Percentiles rank a stretch among this genome's conserved stretches.
phyloP scores from a whole-genome alignment of 257 asterid species.

The Salvia miltiorrhiza region DNA sequence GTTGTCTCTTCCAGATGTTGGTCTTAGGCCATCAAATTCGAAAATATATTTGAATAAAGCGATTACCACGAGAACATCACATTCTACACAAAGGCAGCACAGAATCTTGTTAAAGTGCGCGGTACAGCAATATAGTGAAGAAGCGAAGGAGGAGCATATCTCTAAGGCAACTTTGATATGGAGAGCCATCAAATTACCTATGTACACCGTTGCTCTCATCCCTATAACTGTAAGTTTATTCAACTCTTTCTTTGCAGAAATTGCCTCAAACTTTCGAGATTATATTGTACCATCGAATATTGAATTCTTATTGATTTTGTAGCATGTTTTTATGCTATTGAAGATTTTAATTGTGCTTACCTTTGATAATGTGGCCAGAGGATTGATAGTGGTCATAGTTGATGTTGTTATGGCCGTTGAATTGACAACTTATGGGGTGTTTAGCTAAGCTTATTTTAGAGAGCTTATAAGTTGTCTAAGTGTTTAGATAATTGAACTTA shows the following conservation, averaged over 20 bases:
- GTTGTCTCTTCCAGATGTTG: slow-evolving; percentile 21
- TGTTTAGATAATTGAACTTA: too few species aligned
- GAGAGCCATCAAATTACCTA: slow-evolving; percentile 87
- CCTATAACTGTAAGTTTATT: slow-evolving; percentile 66
- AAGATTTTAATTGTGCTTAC: background rate
- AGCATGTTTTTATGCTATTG: too few species aligned
- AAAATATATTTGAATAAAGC: slow-evolving; percentile 10
- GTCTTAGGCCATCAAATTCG: slow-evolving; percentile 16
- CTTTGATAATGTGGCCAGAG: background rate
- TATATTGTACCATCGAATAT: background rate
- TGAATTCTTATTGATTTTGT: background rate
- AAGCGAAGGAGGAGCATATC: slow-evolving; percentile 36
- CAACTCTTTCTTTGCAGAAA: background rate
- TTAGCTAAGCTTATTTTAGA: too few species aligned
- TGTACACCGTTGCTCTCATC: slow-evolving; percentile 61
- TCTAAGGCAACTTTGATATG: slow-evolving; percentile 70
- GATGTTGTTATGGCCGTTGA: background rate
- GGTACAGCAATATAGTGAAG: slow-evolving; percentile 26
- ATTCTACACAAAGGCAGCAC: slow-evolving; percentile 14
- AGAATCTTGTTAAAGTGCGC: slow-evolving; percentile 28
- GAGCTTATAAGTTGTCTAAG: too few species aligned
- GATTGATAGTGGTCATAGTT: background rate
- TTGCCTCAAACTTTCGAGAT: background rate
- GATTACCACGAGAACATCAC: slow-evolving; percentile 17
- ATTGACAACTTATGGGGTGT: background rate